Conservation (phyloP, 2,329 filamentous ascomycete species). For the Colletotrichum truncatum region DNA sequence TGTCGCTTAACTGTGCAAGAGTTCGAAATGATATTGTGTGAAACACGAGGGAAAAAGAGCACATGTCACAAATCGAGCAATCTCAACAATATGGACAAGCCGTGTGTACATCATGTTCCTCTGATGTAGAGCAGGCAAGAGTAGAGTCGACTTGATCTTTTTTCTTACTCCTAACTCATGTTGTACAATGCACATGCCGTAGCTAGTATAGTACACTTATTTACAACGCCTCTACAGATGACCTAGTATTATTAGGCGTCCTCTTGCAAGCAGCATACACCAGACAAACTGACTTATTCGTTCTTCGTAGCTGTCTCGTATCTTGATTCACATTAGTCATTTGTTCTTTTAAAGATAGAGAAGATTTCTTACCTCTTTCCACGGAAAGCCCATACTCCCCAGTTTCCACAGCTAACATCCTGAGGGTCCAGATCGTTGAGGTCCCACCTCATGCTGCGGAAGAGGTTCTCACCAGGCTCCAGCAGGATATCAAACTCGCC, state of each 20-base stretch:
- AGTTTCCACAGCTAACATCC: constrained; percentile 95
- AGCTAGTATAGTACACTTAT: constrained; percentile 30
- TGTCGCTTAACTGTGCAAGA: too few relatives aligned
- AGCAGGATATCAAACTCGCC: constrained; percentile 94
- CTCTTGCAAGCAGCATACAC: too few relatives aligned
- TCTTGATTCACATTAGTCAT: constrained; percentile 50
- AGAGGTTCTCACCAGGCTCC: constrained; percentile 92
- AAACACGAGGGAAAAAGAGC: too few relatives aligned
- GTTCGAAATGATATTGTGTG: too few relatives aligned
- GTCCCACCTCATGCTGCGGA: constrained; percentile 96
- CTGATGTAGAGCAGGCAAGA: neutral
- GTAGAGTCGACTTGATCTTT: constrained; percentile 11
- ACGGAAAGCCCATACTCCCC: constrained; percentile 96
- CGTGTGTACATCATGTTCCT: too few relatives aligned
- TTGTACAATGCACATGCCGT: constrained; percentile 27
- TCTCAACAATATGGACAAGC: too few relatives aligned
- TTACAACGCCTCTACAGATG: constrained; percentile 17
- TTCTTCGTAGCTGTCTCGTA: constrained; percentile 72
- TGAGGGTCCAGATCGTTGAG: constrained; percentile 94
- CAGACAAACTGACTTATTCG: constrained; percentile 8
- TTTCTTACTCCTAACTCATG: neutral
- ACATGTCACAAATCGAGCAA: too few relatives aligned
- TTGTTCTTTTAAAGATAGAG: neutral
- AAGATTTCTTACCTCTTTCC: constrained; percentile 81
- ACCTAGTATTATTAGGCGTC: neutral